Base-by-base conservation (phyloP, 176 grass and related monocot species). In the Paspalum vaginatum region DNA sequence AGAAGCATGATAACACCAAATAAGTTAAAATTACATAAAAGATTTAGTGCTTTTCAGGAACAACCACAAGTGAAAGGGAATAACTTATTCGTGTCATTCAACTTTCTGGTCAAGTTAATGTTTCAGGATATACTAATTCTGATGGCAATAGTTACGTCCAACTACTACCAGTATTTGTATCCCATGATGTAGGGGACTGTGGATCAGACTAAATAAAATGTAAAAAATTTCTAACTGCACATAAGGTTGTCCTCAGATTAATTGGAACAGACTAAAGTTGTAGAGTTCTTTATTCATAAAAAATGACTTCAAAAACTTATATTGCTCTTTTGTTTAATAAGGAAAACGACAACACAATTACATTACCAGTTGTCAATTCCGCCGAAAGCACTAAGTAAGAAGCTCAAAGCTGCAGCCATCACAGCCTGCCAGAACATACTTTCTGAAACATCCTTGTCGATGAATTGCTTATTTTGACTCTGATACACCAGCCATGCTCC, bases 401-500 rank as follows among this genome's bases (percentile, higher is more conserved):
- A 89, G 81, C 84, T 85, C 62, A 95, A 72, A 74, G 82, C 50
- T 67, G 89, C 88, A 46, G 88, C 87, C 15, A 78, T 49, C 24
- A 95, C 87, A 58, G 93, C 93, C 71, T 89, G 88, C 46, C 38
- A 72, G 85, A 92, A 95, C 86, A 89, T 87, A 77, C 42, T 87
- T 75, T 91, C 87, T 83, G 89, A 76, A 70, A 85, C 78, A 15
- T 92, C 78, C 62, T 91, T 95, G 60, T 74, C 63, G 72, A 84
- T 60, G 65, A 79, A 74, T 79, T 89, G 77, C 77, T 95, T 92
- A 41, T 91, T 95, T 74, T 95, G 93, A 48, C 83, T 72, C 85
- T 95, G 93, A 81, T 95, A 89, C 11, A 91, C 70, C 61, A 95
- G 82, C 93, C 93, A 95, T 27, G 87, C 93, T 76, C 93, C 93